Evolutionary conservation across 805 yeast species (phyloP).

Genomic region (Metschnikowia kofuensis): DNA sequence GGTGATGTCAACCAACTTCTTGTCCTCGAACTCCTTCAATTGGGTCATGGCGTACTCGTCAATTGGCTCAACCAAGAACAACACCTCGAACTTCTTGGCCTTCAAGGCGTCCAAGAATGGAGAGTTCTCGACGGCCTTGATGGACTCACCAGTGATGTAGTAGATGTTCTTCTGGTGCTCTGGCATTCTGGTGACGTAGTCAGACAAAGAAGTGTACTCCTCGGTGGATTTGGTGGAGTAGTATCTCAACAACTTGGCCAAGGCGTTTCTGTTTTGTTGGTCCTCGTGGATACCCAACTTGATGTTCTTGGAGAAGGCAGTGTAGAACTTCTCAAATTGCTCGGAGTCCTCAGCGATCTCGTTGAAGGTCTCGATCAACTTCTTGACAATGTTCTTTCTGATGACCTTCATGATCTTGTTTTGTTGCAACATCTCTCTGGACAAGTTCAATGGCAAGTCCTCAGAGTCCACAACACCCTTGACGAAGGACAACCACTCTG

Average conservation of each 20-base stretch:
- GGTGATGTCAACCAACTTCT: constrained; percentile 97
- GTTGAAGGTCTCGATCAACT: constrained; percentile 96
- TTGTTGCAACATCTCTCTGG: constrained; percentile 99
- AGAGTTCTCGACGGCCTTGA: constrained; percentile 97
- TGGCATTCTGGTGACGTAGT: constrained; percentile 99
- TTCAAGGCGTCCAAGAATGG: constrained; percentile 99
- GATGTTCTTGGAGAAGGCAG: constrained; percentile 96
- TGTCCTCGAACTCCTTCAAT: constrained; percentile 98
- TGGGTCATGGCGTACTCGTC: constrained; percentile 99
- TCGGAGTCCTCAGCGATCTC: constrained; percentile 99
- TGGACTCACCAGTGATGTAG: constrained; percentile 98
- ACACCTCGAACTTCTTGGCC: constrained; percentile 97
- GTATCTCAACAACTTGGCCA: constrained; percentile 95
- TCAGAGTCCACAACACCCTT: constrained; percentile 99
- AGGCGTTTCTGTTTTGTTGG: constrained; percentile 92
- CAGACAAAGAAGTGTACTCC: constrained; percentile 91
- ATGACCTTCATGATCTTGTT: constrained; percentile 99
- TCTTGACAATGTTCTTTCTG: constrained; percentile 98
- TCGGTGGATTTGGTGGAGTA: constrained; percentile 94
- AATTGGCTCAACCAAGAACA: constrained; percentile 97
- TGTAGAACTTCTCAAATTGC: constrained; percentile 97
- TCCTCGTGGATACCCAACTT: constrained; percentile 99
- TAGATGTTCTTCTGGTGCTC: constrained; percentile 99
- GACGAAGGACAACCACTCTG: constrained; percentile 97
- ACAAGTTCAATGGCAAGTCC: constrained; percentile 98